These are phyloP conservation scores for Metarhizium rileyi DNA, from an alignment of 2,329 filamentous ascomycete species.

Conservation along the genomic window DNA sequence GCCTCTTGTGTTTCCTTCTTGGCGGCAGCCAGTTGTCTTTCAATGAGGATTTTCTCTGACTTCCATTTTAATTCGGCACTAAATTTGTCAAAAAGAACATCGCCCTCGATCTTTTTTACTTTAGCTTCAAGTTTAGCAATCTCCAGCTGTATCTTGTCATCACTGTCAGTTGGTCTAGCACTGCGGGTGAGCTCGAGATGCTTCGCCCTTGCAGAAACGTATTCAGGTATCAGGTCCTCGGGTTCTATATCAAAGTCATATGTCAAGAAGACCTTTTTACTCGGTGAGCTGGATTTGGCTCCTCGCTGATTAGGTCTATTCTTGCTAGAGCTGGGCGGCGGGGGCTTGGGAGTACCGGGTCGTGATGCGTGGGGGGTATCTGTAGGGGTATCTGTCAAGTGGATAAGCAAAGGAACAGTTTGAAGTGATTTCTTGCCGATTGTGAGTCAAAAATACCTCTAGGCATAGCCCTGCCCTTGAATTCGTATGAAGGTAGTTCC, in stretches of 20 bases:
- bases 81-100: constrained; percentile 63
- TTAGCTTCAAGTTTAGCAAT: constrained; percentile 62
- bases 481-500: constrained; percentile 64
- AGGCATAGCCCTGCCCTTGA: constrained; percentile 21
- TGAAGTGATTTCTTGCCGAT: neutral
- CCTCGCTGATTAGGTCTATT: constrained; percentile 23
- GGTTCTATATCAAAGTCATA: constrained; percentile 65
- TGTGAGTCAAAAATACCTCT: constrained; percentile 25
- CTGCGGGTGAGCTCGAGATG: constrained; percentile 42
- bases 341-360: constrained; percentile 36
- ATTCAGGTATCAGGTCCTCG: constrained; percentile 64
- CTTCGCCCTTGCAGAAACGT: constrained; percentile 62
- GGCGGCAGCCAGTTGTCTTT: constrained; percentile 48
- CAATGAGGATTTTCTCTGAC: constrained; percentile 45
- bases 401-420: constrained; percentile 6
- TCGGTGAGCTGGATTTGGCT: constrained; percentile 8
- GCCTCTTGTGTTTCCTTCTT: constrained; percentile 27
- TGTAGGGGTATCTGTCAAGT: constrained; percentile 34
- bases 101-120: constrained; percentile 65
- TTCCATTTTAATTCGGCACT: constrained; percentile 59
- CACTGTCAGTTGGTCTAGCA: constrained; percentile 12
- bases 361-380: constrained; percentile 43
- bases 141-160: constrained; percentile 30
- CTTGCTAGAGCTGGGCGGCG: constrained; percentile 15
- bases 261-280: constrained; percentile 36